Evolutionary conservation across 345 rosid genomes (phyloP).

Genomic region (Salix arbutifolia): DNA sequence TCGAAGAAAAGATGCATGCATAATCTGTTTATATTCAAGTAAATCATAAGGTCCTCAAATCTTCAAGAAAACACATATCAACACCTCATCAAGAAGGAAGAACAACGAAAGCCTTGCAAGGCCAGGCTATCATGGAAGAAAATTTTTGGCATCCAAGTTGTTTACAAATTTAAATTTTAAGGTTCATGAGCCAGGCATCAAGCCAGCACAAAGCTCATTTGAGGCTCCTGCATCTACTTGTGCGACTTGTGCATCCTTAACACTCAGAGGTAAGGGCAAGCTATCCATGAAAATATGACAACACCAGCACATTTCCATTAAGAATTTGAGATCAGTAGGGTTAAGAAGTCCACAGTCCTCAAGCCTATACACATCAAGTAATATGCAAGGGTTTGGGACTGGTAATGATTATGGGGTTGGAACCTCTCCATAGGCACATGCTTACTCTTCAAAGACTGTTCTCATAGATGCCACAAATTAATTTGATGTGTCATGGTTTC

Average conservation of each 20-base stretch:
- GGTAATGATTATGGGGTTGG: not conserved
- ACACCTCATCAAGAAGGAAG: not conserved
- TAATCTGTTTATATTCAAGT: not conserved
- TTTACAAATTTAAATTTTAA: not conserved
- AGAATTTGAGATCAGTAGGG: not conserved
- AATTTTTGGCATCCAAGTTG: not conserved
- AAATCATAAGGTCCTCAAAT: not conserved
- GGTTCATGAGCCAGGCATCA: not conserved
- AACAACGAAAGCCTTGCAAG: not conserved
- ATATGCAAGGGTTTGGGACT: not conserved
- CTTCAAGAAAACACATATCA: not conserved
- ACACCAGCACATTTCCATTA: not conserved
- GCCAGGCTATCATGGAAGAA: not conserved
- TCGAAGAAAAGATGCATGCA: not conserved
- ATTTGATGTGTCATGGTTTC: not conserved
- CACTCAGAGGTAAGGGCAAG: not conserved
- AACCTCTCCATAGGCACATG: not conserved
- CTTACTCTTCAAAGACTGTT: not conserved
- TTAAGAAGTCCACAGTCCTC: not conserved
- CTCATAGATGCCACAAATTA: not conserved
- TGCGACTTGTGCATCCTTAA: not conserved
- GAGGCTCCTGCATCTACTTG: not conserved
- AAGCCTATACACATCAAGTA: not conserved
- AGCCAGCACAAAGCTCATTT: not conserved
- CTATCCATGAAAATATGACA: not conserved